phyloP scores from a whole-genome alignment of 495 filamentous ascomycete species.

The Astrothelium macrocarpum region DNA sequence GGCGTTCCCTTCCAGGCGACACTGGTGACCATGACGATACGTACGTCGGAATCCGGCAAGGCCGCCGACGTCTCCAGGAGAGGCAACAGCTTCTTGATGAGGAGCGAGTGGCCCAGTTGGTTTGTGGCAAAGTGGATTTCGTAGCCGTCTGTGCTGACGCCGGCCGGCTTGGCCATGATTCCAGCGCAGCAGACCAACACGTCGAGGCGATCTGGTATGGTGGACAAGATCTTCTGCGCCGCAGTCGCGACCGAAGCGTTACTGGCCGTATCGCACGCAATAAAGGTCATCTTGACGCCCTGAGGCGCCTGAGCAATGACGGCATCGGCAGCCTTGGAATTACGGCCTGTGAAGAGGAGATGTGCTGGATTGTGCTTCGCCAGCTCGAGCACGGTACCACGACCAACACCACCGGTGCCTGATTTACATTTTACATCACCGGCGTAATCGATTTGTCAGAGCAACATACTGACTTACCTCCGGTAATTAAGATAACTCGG shows the following conservation, averaged over 20 bases:
- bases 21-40: constrained; percentile 30
- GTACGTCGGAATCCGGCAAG: constrained; percentile 14
- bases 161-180: too few relatives aligned
- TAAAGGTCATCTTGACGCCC: too few relatives aligned
- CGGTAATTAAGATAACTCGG: not conserved
- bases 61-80: constrained; percentile 27
- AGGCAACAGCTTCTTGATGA: too few relatives aligned
- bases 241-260: too few relatives aligned
- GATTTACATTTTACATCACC: not conserved
- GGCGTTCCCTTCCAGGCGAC: constrained; percentile 24
- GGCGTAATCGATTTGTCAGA: too few relatives aligned
- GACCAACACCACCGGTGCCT: constrained; percentile 14
- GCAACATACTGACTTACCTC: not conserved
- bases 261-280: too few relatives aligned
- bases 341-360: constrained; percentile 16
- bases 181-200: too few relatives aligned
- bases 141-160: too few relatives aligned
- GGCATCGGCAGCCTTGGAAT: constrained; percentile 1
- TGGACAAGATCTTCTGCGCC: too few relatives aligned
- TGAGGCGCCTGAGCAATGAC: too few relatives aligned
- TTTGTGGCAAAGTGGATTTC: constrained; percentile 36
- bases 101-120: too few relatives aligned
- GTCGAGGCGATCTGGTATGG: too few relatives aligned
- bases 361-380: constrained; percentile 14
- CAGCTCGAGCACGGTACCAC: constrained; percentile 9